Conservation (phyloP, 306 rosid species). For the Ammopiptanthus mongolicus region DNA sequence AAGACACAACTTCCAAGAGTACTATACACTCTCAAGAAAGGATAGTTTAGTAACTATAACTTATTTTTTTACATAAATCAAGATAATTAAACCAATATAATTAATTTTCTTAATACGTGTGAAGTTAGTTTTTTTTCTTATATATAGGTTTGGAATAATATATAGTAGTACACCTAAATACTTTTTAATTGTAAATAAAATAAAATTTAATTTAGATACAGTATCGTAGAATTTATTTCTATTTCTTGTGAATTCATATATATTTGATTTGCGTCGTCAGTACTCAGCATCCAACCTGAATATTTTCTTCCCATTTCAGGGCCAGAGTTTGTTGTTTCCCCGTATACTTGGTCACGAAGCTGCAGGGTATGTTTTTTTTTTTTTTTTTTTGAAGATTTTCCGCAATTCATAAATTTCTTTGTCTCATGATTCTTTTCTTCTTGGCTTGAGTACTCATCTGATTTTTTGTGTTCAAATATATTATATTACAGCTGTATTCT, state of each 20-base stretch:
- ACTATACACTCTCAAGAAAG: too few relatives aligned
- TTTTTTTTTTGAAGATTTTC: not conserved
- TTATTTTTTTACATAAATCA: too few relatives aligned
- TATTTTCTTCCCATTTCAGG: not conserved
- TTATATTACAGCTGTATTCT: too few relatives aligned
- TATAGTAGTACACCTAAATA: too few relatives aligned
- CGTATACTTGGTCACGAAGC: constrained; percentile 8
- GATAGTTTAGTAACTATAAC: too few relatives aligned
- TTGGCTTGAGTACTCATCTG: not conserved
- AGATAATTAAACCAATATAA: too few relatives aligned
- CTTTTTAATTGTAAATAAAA: too few relatives aligned
- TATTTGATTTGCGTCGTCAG: not conserved
- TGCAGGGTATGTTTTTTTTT: not conserved
- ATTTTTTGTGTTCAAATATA: not conserved
- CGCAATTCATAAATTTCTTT: not conserved
- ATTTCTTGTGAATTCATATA: not conserved
- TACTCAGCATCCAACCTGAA: not conserved
- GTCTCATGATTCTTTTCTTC: not conserved
- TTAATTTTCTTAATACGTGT: too few relatives aligned
- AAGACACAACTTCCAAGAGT: too few relatives aligned
- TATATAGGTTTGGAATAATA: too few relatives aligned
- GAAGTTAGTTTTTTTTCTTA: too few relatives aligned
- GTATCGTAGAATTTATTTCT: not conserved
- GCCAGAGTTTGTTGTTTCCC: not conserved
- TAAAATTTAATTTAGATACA: too few relatives aligned